These are phyloP conservation scores for Silene conica DNA, from an alignment of 148 eudicot species.

Conservation along the genomic window DNA sequence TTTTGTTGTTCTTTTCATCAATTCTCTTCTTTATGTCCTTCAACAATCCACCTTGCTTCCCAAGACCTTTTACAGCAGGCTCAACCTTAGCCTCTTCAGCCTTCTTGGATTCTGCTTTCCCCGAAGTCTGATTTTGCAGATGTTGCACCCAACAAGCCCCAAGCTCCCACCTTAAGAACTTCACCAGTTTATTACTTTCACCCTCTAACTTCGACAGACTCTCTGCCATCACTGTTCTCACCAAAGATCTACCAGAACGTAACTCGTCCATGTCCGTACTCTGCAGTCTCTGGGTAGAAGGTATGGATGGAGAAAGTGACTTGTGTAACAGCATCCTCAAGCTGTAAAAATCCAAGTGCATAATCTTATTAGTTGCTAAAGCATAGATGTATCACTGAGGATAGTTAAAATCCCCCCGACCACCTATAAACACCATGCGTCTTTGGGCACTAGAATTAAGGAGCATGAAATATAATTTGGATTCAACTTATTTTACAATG, in stretches of 20 bases:
- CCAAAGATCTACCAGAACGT: conserved; percentile 40
- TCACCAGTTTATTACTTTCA: conserved; percentile 39
- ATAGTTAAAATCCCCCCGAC: background rate
- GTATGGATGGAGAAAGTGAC: conserved; percentile 46
- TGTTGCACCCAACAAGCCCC: conserved; percentile 99
- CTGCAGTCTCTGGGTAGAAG: conserved; percentile 46
- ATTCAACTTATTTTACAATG: background rate
- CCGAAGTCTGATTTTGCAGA: conserved; percentile 75
- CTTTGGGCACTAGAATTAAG: background rate
- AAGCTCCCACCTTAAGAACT: conserved; percentile 87
- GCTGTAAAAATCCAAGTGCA: conserved; percentile 32
- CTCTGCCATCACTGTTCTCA: conserved; percentile 51
- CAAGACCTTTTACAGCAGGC: conserved; percentile 91
- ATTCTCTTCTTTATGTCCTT: conserved; percentile 83
- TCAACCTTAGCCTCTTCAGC: conserved; percentile 66
- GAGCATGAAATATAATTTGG: background rate
- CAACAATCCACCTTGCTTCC: conserved; percentile 82
- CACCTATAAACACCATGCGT: background rate
- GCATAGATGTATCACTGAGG: background rate
- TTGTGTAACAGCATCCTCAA: conserved; percentile 82
- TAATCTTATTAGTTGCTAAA: background rate
- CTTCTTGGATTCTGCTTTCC: conserved; percentile 66
- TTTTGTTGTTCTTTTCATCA: conserved; percentile 53
- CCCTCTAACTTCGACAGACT: conserved; percentile 55
- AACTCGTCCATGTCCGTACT: conserved; percentile 51